Conservation (phyloP, 768 basidiomycete genomes). For the Tulasnella sp. region DNA sequence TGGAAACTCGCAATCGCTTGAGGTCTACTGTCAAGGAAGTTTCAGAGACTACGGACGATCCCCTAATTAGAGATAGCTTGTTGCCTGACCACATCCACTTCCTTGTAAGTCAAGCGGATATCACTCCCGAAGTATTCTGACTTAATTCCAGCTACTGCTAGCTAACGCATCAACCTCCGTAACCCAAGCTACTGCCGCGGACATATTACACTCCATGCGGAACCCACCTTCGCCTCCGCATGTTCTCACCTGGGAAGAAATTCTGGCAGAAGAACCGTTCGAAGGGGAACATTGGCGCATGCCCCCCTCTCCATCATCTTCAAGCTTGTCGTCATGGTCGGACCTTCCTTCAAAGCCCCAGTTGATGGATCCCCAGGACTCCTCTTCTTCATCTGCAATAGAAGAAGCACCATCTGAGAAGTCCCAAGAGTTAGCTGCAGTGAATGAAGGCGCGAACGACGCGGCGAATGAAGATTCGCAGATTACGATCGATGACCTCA, state of each 20-base stretch:
- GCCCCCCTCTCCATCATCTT: slow-evolving; percentile 35
- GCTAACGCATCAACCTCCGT: slow-evolving; percentile 39
- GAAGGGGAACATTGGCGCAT: slow-evolving; percentile 83
- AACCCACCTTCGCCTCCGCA: slow-evolving; percentile 34
- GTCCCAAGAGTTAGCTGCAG: not conserved
- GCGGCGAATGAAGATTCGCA: not conserved
- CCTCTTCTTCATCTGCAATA: not conserved
- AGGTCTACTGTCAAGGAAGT: slow-evolving; percentile 23
- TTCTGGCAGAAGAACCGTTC: slow-evolving; percentile 70
- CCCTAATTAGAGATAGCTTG: not conserved
- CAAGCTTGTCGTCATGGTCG: not conserved
- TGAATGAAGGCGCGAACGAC: too few species aligned
- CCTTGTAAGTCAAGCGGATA: slow-evolving; percentile 35
- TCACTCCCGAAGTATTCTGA: not conserved
- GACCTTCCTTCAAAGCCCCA: not conserved
- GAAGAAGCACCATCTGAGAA: not conserved
- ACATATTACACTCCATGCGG: slow-evolving; percentile 34
- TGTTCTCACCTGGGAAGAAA: slow-evolving; percentile 60
- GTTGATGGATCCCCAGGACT: not conserved
- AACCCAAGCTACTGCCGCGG: slow-evolving; percentile 44
- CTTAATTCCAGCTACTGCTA: slow-evolving; percentile 28
- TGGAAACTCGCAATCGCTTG: slow-evolving; percentile 40
- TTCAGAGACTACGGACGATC: not conserved
- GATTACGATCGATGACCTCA: slow-evolving; percentile 46
- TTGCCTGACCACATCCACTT: slow-evolving; percentile 65